Percentiles rank a stretch among this genome's conserved stretches.
Conservation (phyloP, 179 eudicot genomes). For the Carnegiea gigantea region DNA sequence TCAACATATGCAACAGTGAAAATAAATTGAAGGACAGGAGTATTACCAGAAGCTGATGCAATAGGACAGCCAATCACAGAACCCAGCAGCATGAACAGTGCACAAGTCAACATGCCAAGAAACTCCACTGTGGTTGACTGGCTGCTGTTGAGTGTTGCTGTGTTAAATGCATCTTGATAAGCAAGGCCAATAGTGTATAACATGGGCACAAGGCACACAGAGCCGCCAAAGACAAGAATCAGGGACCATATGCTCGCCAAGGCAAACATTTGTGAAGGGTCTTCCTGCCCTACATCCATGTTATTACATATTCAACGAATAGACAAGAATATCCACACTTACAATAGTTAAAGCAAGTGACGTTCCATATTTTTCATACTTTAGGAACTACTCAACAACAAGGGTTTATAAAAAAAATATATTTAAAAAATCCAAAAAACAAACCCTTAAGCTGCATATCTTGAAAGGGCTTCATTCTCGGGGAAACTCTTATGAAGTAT, state of each 20-base stretch:
- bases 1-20: background rate
- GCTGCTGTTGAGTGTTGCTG: constrained; percentile 43
- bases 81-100: constrained; percentile 68
- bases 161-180: constrained; percentile 56
- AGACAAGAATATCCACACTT: constrained; percentile 15
- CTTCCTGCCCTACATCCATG: constrained; percentile 99
- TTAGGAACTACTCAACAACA: no score
- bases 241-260: constrained; percentile 90
- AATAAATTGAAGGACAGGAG: constrained; percentile 8
- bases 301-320: constrained; percentile 53
- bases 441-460: no score
- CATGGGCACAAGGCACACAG: constrained; percentile 68
- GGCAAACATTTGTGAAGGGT: constrained; percentile 87
- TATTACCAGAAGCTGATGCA: constrained; percentile 90
- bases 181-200: constrained; percentile 62
- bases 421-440: no score
- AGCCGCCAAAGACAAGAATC: constrained; percentile 75
- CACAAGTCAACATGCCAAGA: constrained; percentile 49
- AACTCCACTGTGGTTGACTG: constrained; percentile 44
- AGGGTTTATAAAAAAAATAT: no score
- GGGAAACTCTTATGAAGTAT: no score
- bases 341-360: background rate
- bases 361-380: background rate
- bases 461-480: no score
- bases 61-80: constrained; percentile 77